A percentile compares a stretch with the other conserved stretches of the same genome.
phyloP scores from a whole-genome alignment of 805 yeast species.

The Peterozyma xylosa region DNA sequence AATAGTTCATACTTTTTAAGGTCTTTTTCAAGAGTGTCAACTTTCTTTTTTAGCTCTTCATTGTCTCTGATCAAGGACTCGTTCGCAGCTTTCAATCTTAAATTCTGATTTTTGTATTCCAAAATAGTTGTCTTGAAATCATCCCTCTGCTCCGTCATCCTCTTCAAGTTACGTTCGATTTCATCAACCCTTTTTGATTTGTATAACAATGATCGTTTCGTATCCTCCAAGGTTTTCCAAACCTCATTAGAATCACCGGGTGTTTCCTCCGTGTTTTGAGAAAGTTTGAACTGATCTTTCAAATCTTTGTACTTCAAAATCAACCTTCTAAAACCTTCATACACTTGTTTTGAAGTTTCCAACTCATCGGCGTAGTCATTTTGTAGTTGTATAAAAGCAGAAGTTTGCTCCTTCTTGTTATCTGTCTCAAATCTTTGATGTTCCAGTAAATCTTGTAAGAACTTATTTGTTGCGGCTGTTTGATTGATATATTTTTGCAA shows the following conservation, averaged over 20 bases:
- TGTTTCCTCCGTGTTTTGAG: slow-evolving; percentile 7
- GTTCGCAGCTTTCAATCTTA: slow-evolving; percentile 5
- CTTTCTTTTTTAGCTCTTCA: background rate
- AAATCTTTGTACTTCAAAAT: slow-evolving; percentile 21
- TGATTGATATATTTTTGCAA: slow-evolving; percentile 7
- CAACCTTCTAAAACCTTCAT: slow-evolving; percentile 23
- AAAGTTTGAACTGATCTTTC: slow-evolving; percentile 7
- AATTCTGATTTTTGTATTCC: slow-evolving; percentile 7
- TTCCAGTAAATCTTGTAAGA: slow-evolving; percentile 18
- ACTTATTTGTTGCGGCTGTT: slow-evolving; percentile 13
- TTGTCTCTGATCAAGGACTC: slow-evolving; percentile 1
- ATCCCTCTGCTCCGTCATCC: slow-evolving; percentile 14
- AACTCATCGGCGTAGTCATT: slow-evolving; percentile 23
- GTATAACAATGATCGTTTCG: slow-evolving; percentile 13
- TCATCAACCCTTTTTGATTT: slow-evolving; percentile 16
- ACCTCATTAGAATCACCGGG: slow-evolving; percentile 12
- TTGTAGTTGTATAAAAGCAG: slow-evolving; percentile 18
- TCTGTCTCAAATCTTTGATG: slow-evolving; percentile 7
- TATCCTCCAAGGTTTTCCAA: slow-evolving; percentile 17
- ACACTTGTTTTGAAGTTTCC: slow-evolving; percentile 19
- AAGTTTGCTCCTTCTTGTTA: slow-evolving; percentile 6
- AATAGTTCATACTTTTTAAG: background rate
- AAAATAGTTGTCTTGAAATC: slow-evolving; percentile 9
- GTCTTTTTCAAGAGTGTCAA: background rate
- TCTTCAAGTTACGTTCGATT: slow-evolving; percentile 9